A percentile compares a stretch with the other conserved stretches of the same genome.
These are phyloP conservation scores for Ustilago loliicola DNA, from an alignment of 1,284 basidiomycete genomes.

Conservation along the genomic window DNA sequence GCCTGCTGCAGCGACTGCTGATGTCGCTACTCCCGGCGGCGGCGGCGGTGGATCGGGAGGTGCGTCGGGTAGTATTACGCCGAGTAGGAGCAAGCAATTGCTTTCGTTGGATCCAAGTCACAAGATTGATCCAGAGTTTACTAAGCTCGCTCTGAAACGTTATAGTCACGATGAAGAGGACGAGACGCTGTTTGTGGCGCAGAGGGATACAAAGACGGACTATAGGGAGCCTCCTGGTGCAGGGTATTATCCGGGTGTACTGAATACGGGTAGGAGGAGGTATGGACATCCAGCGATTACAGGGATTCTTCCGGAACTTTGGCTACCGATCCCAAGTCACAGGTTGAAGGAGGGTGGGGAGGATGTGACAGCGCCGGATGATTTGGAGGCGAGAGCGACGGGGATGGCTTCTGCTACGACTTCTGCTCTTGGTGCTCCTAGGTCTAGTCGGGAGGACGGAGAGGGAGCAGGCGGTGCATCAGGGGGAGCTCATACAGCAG, in stretches of 20 bases:
- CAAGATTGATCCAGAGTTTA: slow-evolving; percentile 48
- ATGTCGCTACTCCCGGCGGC: slow-evolving; percentile 8
- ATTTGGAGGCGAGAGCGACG: slow-evolving; percentile 30
- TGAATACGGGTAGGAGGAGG: slow-evolving; percentile 56
- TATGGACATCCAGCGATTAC: slow-evolving; percentile 68
- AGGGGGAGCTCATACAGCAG: slow-evolving; percentile 9
- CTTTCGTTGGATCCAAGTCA: slow-evolving; percentile 31
- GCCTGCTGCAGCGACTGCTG: slow-evolving; percentile 16
- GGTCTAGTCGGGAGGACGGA: not conserved
- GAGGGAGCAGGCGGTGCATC: not conserved
- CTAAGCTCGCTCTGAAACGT: slow-evolving; percentile 75
- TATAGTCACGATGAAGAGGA: slow-evolving; percentile 81
- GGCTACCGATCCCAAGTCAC: slow-evolving; percentile 57
- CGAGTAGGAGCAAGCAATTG: slow-evolving; percentile 32
- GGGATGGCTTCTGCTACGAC: slow-evolving; percentile 29
- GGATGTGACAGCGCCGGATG: slow-evolving; percentile 29
- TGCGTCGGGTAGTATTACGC: slow-evolving; percentile 19
- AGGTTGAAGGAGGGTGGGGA: slow-evolving; percentile 31
- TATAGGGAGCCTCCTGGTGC: slow-evolving; percentile 62
- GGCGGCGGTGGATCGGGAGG: not conserved
- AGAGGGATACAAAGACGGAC: slow-evolving; percentile 64
- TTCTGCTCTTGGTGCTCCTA: slow-evolving; percentile 24
- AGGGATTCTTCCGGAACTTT: slow-evolving; percentile 63
- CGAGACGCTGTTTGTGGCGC: slow-evolving; percentile 88
- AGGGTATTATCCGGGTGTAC: slow-evolving; percentile 60